Base-by-base conservation (phyloP, 257 asterid species). In the Solanum dulcamara region DNA sequence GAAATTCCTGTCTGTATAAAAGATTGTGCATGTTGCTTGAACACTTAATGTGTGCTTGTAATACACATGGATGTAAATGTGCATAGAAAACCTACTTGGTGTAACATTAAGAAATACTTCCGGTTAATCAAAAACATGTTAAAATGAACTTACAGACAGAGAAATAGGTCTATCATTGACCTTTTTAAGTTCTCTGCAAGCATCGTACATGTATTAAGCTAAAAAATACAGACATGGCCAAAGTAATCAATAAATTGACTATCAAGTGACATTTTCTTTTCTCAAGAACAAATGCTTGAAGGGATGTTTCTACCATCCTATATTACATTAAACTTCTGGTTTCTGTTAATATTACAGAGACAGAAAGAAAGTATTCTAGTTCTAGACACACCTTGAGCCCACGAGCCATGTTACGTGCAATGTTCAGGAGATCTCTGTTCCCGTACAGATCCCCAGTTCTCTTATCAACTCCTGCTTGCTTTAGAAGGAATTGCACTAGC, bases 371-470 rank as follows among this genome's bases (percentile, higher is more conserved):
- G 38, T 7, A 79, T 5, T 79, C 20, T 48, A 79, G 44, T 48
- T 79, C 66, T 51, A 40, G 83, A 84, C 89, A 38, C 48, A 96
- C 98, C 92, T 97, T 97, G 86, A 95, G 95, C 71, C 99, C 98
- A 84, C 98, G 98, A 85, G 98, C 99, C 99, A 97, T 95, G 87
- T 93, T 97, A 35, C 95, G 97, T 74, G 98, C 98, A 48, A 95
- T 94, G 84, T 97, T 97, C 26, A 97, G 93, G 53, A 97, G 91
- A 89, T 95, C 98, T 44, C 96, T 88, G 87, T 95, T 97, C 84
- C 99, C 99, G 67, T 94, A 96, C 74, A 97, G 98, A 88, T 97
- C 98, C 86, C 99, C 98, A 44, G 98, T 95, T 89, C 98, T 89
- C 91, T 91, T 92, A 88, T 95, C 99, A 83, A 92, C 95, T 85